Evolutionary conservation across 139 green algal genomes (phyloP).

Genomic region (Coelastrella sp.): DNA sequence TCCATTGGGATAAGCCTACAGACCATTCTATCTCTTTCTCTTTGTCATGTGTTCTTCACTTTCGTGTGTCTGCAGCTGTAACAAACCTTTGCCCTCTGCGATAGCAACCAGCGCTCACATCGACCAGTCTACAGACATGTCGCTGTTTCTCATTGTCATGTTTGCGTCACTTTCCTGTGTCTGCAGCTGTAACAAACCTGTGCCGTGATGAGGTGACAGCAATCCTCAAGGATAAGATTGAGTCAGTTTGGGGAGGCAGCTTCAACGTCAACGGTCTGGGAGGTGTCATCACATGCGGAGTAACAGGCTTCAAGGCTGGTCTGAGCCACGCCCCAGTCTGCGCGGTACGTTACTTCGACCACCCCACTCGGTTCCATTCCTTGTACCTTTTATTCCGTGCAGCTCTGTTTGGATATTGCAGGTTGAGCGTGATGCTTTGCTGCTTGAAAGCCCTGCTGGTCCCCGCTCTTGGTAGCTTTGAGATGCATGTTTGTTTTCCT

Average conservation of each 20-base stretch:
- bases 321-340: slow-evolving; percentile 67
- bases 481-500: too few relatives aligned
- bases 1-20: too few relatives aligned
- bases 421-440: too few relatives aligned
- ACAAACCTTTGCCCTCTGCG: slow-evolving; percentile 44
- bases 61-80: neutral
- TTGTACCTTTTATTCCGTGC: too few relatives aligned
- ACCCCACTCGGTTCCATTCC: too few relatives aligned
- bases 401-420: too few relatives aligned
- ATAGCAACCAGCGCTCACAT: too few relatives aligned
- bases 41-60: neutral
- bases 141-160: neutral
- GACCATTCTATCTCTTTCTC: neutral
- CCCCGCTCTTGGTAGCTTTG: too few relatives aligned
- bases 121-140: too few relatives aligned
- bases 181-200: slow-evolving; percentile 83
- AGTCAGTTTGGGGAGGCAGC: slow-evolving; percentile 79
- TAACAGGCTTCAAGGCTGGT: slow-evolving; percentile 76
- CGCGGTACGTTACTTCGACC: neutral
- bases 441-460: too few relatives aligned
- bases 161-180: neutral
- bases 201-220: slow-evolving; percentile 92
- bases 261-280: slow-evolving; percentile 91
- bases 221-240: slow-evolving; percentile 82
- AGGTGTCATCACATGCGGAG: slow-evolving; percentile 86